These are phyloP conservation scores for Piromyces finnis DNA, from an alignment of 192 early-diverging fungal genomes.

Conservation along the genomic window DNA sequence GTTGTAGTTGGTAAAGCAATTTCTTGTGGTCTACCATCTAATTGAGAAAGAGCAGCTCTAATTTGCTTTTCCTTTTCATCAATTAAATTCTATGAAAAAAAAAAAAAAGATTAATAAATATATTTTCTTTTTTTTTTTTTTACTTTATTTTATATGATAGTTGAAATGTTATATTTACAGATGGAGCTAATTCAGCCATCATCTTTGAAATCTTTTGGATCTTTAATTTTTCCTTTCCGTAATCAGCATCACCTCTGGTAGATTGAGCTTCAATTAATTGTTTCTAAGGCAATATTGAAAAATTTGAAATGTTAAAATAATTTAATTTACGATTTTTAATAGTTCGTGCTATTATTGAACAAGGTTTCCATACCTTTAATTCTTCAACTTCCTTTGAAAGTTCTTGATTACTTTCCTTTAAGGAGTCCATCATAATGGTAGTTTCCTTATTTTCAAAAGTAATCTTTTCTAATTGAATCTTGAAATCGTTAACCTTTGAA, in stretches of 20 bases:
- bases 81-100: slow-evolving; percentile 30
- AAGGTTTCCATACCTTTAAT: slow-evolving; percentile 41
- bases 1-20: slow-evolving; percentile 13
- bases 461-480: slow-evolving; percentile 72
- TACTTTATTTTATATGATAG: too few relatives aligned
- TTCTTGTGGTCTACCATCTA: slow-evolving; percentile 39
- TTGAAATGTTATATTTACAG: slow-evolving; percentile 26
- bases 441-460: slow-evolving; percentile 78
- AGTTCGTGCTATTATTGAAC: too few relatives aligned
- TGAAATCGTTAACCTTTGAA: slow-evolving; percentile 52
- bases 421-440: slow-evolving; percentile 69
- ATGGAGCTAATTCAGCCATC: slow-evolving; percentile 62
- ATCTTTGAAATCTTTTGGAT: slow-evolving; percentile 70
- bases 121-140: too few relatives aligned
- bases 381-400: slow-evolving; percentile 52
- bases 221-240: slow-evolving; percentile 61
- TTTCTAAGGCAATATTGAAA: too few relatives aligned
- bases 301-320: too few relatives aligned
- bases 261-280: slow-evolving; percentile 22
- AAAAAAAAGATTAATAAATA: too few relatives aligned
- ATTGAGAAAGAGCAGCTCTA: slow-evolving; percentile 40
- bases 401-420: slow-evolving; percentile 73
- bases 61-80: slow-evolving; percentile 58
- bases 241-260: slow-evolving; percentile 23
- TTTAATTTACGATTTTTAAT: too few relatives aligned